Percentiles rank a stretch among this genome's conserved stretches.
Evolutionary conservation across 495 filamentous ascomycete species (phyloP).

Genomic region (Jackrogersella minutella): DNA sequence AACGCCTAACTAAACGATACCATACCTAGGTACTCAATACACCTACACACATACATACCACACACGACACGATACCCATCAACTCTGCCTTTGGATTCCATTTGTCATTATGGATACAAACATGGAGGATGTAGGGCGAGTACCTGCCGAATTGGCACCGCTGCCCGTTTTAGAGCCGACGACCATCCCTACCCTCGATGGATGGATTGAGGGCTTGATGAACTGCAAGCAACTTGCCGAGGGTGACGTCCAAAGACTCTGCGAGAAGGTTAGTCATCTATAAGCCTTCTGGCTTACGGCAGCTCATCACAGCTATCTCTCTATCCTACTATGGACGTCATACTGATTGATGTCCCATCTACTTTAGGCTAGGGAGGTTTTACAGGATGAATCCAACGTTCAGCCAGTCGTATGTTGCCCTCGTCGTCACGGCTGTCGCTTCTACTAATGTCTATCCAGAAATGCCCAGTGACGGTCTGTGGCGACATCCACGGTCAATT

Average conservation of each 20-base stretch:
- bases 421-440: not conserved
- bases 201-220: conserved; percentile 99
- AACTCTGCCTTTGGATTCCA: not conserved
- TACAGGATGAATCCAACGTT: conserved; percentile 97
- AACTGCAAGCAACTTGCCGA: conserved; percentile 97
- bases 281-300: conserved; percentile 5
- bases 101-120: conserved; percentile 84
- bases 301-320: conserved; percentile 1
- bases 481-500: conserved; percentile 95
- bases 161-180: conserved; percentile 79
- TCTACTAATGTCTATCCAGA: conserved; percentile 61
- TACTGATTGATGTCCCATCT: conserved; percentile 15
- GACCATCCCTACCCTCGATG: conserved; percentile 90
- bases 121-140: conserved; percentile 95
- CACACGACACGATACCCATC: not conserved
- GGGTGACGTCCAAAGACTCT: conserved; percentile 92
- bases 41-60: not conserved
- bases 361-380: conserved; percentile 86
- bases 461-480: conserved; percentile 94
- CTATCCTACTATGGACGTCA: conserved; percentile 25
- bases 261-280: conserved; percentile 85
- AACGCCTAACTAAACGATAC: not conserved
- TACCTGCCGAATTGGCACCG: conserved; percentile 80
- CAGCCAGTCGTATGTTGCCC: conserved; percentile 88
- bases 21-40: not conserved